Evolutionary conservation across 306 rosid species (phyloP).

Genomic region (Medicago ruthenica): DNA sequence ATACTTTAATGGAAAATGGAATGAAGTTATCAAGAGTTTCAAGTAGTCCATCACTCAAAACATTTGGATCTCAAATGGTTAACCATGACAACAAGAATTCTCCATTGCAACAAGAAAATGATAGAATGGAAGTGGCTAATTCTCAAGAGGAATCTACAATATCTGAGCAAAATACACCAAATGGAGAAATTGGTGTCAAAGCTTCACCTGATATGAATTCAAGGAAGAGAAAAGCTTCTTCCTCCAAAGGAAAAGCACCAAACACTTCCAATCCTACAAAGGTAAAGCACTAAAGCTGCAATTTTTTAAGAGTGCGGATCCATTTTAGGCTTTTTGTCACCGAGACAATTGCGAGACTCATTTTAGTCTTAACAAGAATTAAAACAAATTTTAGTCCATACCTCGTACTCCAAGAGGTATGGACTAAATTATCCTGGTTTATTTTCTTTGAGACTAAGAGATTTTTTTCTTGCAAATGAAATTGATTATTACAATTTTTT

Average conservation of each 20-base stretch:
- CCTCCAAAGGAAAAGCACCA: constrained; percentile 60
- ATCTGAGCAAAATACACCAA: constrained; percentile 62
- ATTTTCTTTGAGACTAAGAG: not conserved
- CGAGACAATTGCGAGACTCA: not conserved
- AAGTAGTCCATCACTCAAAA: constrained; percentile 79
- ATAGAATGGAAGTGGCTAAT: constrained; percentile 46
- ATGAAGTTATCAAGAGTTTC: constrained; percentile 61
- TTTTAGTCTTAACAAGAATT: too few relatives aligned
- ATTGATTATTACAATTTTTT: too few relatives aligned
- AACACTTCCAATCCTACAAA: constrained; percentile 43
- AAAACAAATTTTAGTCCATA: not conserved
- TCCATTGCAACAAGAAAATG: constrained; percentile 49
- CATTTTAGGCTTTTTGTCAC: not conserved
- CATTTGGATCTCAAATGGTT: constrained; percentile 65
- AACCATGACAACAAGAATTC: constrained; percentile 48
- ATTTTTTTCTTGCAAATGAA: too few relatives aligned
- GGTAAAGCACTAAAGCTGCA: constrained; percentile 47
- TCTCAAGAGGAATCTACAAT: constrained; percentile 76
- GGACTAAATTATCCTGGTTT: too few relatives aligned
- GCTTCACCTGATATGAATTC: constrained; percentile 54
- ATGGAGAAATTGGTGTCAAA: constrained; percentile 48
- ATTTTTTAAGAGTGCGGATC: not conserved
- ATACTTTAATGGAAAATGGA: constrained; percentile 40
- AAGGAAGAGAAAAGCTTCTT: constrained; percentile 77
- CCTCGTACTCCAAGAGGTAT: too few relatives aligned